Conservation (phyloP, 805 yeast species). For the Wickerhamomyces queroliae region DNA sequence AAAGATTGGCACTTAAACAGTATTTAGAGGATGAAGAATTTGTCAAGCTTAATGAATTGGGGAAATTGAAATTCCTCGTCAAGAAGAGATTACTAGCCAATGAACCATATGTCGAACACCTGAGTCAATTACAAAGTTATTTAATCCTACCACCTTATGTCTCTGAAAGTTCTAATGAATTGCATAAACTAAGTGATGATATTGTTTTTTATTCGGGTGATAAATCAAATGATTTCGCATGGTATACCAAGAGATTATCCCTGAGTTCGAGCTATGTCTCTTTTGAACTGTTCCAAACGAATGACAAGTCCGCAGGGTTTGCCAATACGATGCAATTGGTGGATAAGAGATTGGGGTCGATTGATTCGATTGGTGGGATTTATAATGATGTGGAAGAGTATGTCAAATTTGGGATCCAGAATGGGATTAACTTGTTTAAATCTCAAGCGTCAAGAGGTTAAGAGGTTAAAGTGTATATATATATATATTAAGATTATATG, state of each 20-base stretch:
- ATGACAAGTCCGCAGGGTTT: constrained; percentile 56
- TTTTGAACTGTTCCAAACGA: constrained; percentile 74
- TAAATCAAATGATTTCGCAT: constrained; percentile 70
- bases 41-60: constrained; percentile 29
- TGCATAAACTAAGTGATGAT: constrained; percentile 78
- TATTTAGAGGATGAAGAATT: constrained; percentile 25
- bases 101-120: constrained; percentile 27
- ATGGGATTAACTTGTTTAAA: constrained; percentile 58
- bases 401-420: constrained; percentile 55
- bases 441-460: constrained; percentile 64
- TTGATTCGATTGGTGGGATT: constrained; percentile 50
- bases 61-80: constrained; percentile 38
- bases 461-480: not conserved
- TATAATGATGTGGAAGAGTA: constrained; percentile 72
- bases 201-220: constrained; percentile 78
- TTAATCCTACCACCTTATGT: constrained; percentile 63
- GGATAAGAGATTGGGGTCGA: constrained; percentile 46
- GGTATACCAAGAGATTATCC: constrained; percentile 86
- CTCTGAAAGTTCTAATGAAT: constrained; percentile 52
- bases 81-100: constrained; percentile 43
- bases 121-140: constrained; percentile 41
- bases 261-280: constrained; percentile 66
- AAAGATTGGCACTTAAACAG: constrained; percentile 37
- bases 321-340: constrained; percentile 60
- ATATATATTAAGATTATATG: constrained; percentile 1